Evolutionary conservation across 2,329 filamentous ascomycete genomes (phyloP).

Genomic region (Epichloe coenophiala): DNA sequence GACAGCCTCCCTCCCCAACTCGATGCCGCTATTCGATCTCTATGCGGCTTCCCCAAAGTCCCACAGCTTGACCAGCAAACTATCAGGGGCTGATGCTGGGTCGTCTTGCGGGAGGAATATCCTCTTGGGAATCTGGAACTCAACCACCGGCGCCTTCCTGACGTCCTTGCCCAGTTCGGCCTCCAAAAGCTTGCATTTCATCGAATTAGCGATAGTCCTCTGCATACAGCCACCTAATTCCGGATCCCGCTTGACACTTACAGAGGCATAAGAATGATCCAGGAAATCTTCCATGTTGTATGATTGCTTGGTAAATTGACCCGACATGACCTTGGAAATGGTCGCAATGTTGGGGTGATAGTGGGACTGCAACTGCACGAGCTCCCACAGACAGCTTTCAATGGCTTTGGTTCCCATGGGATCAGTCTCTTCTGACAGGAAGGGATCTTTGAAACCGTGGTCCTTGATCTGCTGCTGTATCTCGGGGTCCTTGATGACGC

Average conservation of each 20-base stretch:
- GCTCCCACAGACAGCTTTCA: slow-evolving; percentile 89
- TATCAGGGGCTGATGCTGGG: slow-evolving; percentile 34
- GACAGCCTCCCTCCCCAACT: background rate
- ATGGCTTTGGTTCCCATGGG: slow-evolving; percentile 79
- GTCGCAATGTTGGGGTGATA: slow-evolving; percentile 96
- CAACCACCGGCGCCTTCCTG: slow-evolving; percentile 76
- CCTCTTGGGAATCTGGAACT: slow-evolving; percentile 85
- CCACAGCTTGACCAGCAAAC: slow-evolving; percentile 47
- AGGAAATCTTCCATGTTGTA: slow-evolving; percentile 97
- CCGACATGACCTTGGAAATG: slow-evolving; percentile 81
- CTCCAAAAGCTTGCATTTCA: slow-evolving; percentile 52
- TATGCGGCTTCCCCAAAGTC: slow-evolving; percentile 29
- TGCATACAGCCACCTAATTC: background rate
- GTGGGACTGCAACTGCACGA: slow-evolving; percentile 80
- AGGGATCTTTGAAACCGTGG: slow-evolving; percentile 56
- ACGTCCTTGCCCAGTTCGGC: slow-evolving; percentile 72
- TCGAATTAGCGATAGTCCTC: background rate
- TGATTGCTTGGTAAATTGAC: slow-evolving; percentile 91
- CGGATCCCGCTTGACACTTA: slow-evolving; percentile 28
- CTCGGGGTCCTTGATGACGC: slow-evolving; percentile 47
- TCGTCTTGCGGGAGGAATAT: slow-evolving; percentile 50
- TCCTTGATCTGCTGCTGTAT: slow-evolving; percentile 46
- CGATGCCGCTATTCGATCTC: background rate
- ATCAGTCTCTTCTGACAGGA: slow-evolving; percentile 60
- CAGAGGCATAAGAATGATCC: slow-evolving; percentile 79